These are phyloP conservation scores for Candolleomyces efflorescens DNA, from an alignment of 768 basidiomycete genomes.

Conservation along the genomic window DNA sequence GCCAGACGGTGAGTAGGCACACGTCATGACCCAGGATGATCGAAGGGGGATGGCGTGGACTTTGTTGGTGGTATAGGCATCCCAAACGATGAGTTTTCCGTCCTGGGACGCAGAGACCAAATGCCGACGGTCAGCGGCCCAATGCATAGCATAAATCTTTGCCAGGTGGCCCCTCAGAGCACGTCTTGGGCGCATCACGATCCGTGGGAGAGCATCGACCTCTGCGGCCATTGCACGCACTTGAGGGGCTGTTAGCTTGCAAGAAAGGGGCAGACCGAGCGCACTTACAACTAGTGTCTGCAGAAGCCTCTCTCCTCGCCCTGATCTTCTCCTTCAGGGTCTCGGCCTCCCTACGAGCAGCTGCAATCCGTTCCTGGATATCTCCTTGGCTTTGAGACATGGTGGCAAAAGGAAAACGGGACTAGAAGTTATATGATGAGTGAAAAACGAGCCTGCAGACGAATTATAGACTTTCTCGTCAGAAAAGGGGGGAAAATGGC, in stretches of 20 bases:
- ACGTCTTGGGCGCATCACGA: slow-evolving; percentile 94
- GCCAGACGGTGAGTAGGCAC: slow-evolving; percentile 95
- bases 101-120: slow-evolving; percentile 99
- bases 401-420: slow-evolving; percentile 9
- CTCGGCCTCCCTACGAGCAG: slow-evolving; percentile 95
- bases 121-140: slow-evolving; percentile 96
- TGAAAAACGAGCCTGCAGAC: background rate
- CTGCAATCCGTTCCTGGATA: slow-evolving; percentile 90
- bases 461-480: background rate
- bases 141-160: slow-evolving; percentile 99
- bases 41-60: slow-evolving; percentile 98
- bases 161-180: slow-evolving; percentile 96
- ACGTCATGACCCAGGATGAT: slow-evolving; percentile 99
- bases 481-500: background rate
- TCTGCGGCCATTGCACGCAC: slow-evolving; percentile 99
- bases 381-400: slow-evolving; percentile 84
- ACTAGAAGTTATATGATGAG: slow-evolving; percentile 1
- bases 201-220: slow-evolving; percentile 91
- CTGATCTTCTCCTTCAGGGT: slow-evolving; percentile 98
- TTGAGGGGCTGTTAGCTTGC: slow-evolving; percentile 29
- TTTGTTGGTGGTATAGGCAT: slow-evolving; percentile 99
- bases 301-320: slow-evolving; percentile 92
- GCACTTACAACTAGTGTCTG: slow-evolving; percentile 92
- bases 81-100: slow-evolving; percentile 99
- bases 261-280: slow-evolving; percentile 1